Evolutionary conservation across 2,329 filamentous ascomycete species (phyloP).

Genomic region (Fusarium udum): DNA sequence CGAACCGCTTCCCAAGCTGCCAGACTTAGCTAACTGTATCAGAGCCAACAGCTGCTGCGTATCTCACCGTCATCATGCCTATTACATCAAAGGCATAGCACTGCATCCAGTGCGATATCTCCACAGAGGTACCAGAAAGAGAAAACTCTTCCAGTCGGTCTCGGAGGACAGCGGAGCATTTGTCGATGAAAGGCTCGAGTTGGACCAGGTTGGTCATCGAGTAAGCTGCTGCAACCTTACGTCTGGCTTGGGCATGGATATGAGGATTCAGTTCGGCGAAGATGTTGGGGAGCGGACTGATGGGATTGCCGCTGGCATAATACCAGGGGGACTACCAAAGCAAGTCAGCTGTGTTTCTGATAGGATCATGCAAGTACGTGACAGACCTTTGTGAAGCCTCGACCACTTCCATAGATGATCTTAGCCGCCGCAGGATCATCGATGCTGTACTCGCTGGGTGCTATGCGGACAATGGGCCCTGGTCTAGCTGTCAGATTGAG

Average conservation of each 20-base stretch:
- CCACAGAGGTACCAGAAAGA: background rate
- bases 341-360: accelerated
- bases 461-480: background rate
- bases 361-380: too few relatives aligned
- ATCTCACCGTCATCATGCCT: background rate
- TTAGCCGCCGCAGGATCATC: background rate
- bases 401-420: background rate
- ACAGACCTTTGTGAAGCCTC: background rate
- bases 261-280: background rate
- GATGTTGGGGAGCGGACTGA: background rate
- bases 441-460: background rate
- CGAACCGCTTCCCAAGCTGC: background rate
- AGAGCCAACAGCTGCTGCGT: accelerated
- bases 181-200: background rate
- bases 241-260: background rate
- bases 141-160: background rate
- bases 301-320: background rate
- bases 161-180: background rate
- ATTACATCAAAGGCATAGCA: background rate
- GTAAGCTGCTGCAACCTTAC: background rate
- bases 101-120: background rate
- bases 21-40: accelerated
- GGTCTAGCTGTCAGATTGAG: accelerated
- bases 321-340: background rate
- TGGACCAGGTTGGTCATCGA: background rate